Percentiles rank a stretch among this genome's conserved stretches.
These are phyloP conservation scores for Boletus pseudopeckii DNA, from an alignment of 768 basidiomycete genomes.

Conservation along the genomic window DNA sequence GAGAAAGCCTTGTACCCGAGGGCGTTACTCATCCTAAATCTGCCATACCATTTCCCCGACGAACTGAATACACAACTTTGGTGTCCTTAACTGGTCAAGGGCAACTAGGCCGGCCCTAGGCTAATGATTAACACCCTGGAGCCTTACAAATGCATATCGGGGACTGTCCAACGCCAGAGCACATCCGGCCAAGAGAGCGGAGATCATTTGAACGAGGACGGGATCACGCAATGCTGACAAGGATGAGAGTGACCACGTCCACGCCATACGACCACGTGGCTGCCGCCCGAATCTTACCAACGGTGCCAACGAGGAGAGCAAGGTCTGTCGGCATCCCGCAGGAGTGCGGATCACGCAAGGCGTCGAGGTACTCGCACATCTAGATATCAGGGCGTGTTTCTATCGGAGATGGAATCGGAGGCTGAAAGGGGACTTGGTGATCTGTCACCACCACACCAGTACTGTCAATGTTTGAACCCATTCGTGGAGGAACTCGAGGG, in stretches of 20 bases:
- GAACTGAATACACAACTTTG: background rate
- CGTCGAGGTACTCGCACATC: constrained; percentile 1
- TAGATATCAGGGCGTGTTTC: constrained; percentile 13
- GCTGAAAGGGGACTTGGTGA: constrained; percentile 1
- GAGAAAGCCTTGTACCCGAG: background rate
- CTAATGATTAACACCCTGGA: background rate
- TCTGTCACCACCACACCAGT: background rate
- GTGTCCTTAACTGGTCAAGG: background rate
- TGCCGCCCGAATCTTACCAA: constrained; percentile 1
- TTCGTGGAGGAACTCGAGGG: constrained; percentile 87
- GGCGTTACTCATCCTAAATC: background rate
- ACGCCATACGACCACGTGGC: constrained; percentile 9
- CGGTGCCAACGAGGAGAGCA: background rate
- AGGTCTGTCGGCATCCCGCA: constrained; percentile 22
- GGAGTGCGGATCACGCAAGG: constrained; percentile 16
- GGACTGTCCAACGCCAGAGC: background rate
- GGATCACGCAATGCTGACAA: constrained; percentile 1
- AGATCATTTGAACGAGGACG: constrained; percentile 3
- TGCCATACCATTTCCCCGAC: background rate
- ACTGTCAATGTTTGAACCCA: constrained; percentile 66
- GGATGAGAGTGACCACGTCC: background rate
- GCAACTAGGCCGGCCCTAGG: background rate
- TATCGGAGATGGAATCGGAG: constrained; percentile 22
- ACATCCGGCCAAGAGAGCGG: background rate
- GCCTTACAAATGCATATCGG: background rate